phyloP scores from a whole-genome alignment of 2,329 filamentous ascomycete species.

The Orbilia oligospora region DNA sequence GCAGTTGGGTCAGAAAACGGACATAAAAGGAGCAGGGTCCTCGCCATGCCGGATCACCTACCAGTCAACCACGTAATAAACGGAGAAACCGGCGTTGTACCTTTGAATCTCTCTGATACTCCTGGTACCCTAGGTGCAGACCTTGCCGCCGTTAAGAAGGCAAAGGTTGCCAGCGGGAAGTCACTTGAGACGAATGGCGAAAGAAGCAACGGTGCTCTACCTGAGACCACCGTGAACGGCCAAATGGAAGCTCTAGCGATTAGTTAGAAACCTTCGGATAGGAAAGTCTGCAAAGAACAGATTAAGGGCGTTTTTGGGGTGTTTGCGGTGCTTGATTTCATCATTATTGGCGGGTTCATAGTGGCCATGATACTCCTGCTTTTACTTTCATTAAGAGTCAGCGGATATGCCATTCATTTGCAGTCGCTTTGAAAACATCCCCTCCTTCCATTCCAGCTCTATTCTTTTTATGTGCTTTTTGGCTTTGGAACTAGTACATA shows the following conservation, averaged over 20 bases:
- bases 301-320: constrained; percentile 47
- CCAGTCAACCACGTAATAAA: constrained; percentile 47
- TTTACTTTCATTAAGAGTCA: constrained; percentile 22
- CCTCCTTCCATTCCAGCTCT: background rate
- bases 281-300: constrained; percentile 10
- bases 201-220: constrained; percentile 44
- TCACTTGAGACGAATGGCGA: constrained; percentile 26
- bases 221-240: constrained; percentile 34
- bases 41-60: constrained; percentile 39
- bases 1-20: constrained; percentile 54
- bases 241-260: constrained; percentile 54
- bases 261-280: constrained; percentile 41
- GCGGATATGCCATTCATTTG: constrained; percentile 9
- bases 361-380: constrained; percentile 22
- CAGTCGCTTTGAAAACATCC: constrained; percentile 9
- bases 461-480: background rate
- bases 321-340: constrained; percentile 38
- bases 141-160: constrained; percentile 34
- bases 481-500: constrained; percentile 10
- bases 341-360: constrained; percentile 4
- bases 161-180: constrained; percentile 12
- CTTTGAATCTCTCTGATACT: constrained; percentile 41
- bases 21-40: constrained; percentile 27
- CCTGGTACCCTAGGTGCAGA: constrained; percentile 48
- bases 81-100: constrained; percentile 38